These are phyloP conservation scores for Podaxis sp. DNA, from an alignment of 768 basidiomycete species.

Conservation along the genomic window DNA sequence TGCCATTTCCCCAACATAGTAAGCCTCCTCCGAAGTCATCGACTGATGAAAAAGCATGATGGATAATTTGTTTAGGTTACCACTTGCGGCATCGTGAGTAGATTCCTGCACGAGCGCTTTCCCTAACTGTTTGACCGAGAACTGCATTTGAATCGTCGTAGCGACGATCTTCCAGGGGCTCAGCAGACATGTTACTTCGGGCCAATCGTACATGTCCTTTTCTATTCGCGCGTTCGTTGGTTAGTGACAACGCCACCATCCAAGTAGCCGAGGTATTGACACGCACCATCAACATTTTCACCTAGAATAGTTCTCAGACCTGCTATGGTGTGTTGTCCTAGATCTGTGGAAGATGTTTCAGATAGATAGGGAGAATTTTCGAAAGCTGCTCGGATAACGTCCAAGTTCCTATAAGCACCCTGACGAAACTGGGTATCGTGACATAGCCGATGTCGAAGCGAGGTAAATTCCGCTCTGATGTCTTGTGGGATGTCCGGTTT, in stretches of 20 bases:
- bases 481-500: constrained; percentile 50
- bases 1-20: constrained; percentile 82
- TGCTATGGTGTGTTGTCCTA: constrained; percentile 63
- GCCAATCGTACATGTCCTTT: constrained; percentile 56
- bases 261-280: neutral
- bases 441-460: constrained; percentile 60
- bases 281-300: constrained; percentile 60
- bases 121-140: constrained; percentile 73
- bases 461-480: constrained; percentile 47
- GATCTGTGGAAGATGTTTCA: constrained; percentile 42
- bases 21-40: constrained; percentile 77
- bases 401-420: constrained; percentile 74
- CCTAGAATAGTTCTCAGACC: constrained; percentile 68
- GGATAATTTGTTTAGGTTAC: constrained; percentile 65
- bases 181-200: constrained; percentile 61
- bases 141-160: constrained; percentile 76
- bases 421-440: constrained; percentile 68
- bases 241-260: neutral
- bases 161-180: constrained; percentile 86
- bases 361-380: constrained; percentile 58
- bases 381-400: constrained; percentile 67
- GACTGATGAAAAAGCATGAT: constrained; percentile 69
- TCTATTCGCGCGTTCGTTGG: constrained; percentile 27
- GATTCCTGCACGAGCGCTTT: constrained; percentile 62
- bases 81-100: constrained; percentile 53